Conservation (phyloP, 1,284 basidiomycete genomes). For the Porodaedalea pini region DNA sequence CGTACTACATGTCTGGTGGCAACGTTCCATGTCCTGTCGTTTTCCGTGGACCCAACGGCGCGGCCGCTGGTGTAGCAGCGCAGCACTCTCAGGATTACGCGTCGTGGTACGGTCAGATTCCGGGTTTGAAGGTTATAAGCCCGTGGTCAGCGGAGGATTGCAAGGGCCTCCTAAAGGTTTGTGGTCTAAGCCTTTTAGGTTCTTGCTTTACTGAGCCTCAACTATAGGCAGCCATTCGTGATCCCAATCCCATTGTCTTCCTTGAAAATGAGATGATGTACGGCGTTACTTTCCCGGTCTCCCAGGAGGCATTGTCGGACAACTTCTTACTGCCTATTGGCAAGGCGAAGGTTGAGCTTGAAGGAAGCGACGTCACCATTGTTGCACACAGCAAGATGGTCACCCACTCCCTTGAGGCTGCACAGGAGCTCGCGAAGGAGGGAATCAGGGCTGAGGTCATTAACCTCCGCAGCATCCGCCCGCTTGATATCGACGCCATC, state of each 20-base stretch:
- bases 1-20: slow-evolving; percentile 99
- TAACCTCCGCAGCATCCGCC: slow-evolving; percentile 93
- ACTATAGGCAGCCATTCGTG: slow-evolving; percentile 86
- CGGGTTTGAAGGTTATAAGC: slow-evolving; percentile 96
- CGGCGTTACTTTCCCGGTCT: slow-evolving; percentile 95
- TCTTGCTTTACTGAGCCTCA: slow-evolving; percentile 12
- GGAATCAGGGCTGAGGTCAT: slow-evolving; percentile 98
- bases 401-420: slow-evolving; percentile 87
- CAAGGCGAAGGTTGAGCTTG: slow-evolving; percentile 94
- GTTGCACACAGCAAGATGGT: slow-evolving; percentile 99
- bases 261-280: slow-evolving; percentile 99
- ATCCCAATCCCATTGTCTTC: slow-evolving; percentile 97
- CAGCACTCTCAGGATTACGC: slow-evolving; percentile 92
- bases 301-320: slow-evolving; percentile 90
- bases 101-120: slow-evolving; percentile 84
- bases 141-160: slow-evolving; percentile 98
- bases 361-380: slow-evolving; percentile 91
- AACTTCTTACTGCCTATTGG: slow-evolving; percentile 95
- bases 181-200: slow-evolving; percentile 20
- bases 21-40: slow-evolving; percentile 97
- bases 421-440: slow-evolving; percentile 90
- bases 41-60: slow-evolving; percentile 99
- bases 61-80: slow-evolving; percentile 93
- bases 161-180: slow-evolving; percentile 94
- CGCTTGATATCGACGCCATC: slow-evolving; percentile 96